Conservation (phyloP, 441 rosid species). For the Pelargonium australe region DNA sequence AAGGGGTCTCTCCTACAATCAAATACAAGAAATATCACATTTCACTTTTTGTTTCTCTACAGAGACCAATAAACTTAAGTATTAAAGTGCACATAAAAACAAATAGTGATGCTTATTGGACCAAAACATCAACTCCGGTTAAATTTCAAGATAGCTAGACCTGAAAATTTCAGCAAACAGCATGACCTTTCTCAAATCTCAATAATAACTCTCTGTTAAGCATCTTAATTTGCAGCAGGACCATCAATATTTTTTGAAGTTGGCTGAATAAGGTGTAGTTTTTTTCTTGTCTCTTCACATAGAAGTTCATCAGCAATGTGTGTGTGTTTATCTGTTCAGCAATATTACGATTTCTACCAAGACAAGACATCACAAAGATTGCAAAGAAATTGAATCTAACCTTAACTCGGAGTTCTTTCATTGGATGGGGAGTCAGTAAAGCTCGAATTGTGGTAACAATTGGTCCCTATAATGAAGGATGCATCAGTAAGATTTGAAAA, state of each 20-base stretch:
- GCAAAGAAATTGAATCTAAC: slow-evolving; percentile 29
- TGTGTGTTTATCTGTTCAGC: neutral
- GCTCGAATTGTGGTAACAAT: slow-evolving; percentile 84
- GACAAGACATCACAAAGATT: neutral
- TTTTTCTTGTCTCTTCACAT: too few relatives aligned
- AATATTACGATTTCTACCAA: neutral
- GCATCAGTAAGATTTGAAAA: slow-evolving; percentile 15
- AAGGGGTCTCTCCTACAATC: too few relatives aligned
- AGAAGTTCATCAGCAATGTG: too few relatives aligned
- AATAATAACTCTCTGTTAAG: neutral
- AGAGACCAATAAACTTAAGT: too few relatives aligned
- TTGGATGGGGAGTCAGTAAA: slow-evolving; percentile 88
- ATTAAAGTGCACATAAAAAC: too few relatives aligned
- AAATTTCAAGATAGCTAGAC: neutral
- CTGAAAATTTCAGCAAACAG: neutral
- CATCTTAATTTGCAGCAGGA: neutral
- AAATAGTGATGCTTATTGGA: neutral
- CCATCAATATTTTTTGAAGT: neutral
- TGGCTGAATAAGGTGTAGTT: neutral
- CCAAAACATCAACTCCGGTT: neutral
- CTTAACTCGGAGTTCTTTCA: slow-evolving; percentile 97
- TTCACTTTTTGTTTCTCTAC: too few relatives aligned
- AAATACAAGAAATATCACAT: too few relatives aligned
- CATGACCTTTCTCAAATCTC: neutral
- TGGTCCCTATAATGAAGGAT: slow-evolving; percentile 55